These are phyloP conservation scores for Leccinum solheimii DNA, from an alignment of 1,284 basidiomycete species.

Conservation along the genomic window DNA sequence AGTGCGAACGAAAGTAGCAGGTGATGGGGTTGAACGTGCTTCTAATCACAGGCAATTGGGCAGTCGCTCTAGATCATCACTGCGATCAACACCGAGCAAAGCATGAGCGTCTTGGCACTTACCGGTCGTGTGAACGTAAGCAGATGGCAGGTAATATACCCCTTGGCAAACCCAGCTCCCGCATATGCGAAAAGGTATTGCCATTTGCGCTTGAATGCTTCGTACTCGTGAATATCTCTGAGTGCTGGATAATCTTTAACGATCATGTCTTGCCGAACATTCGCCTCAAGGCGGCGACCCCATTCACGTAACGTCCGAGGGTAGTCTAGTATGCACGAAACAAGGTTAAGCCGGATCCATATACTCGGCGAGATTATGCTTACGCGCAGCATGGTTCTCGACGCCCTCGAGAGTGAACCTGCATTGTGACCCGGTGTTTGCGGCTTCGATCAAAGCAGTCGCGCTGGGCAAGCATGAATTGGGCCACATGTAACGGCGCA, in stretches of 20 bases:
- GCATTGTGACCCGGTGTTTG: conserved; percentile 63
- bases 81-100: conserved; percentile 3
- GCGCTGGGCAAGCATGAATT: conserved; percentile 87
- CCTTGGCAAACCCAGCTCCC: conserved; percentile 70
- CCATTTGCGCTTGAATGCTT: conserved; percentile 73
- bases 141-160: conserved; percentile 79
- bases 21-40: conserved; percentile 1
- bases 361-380: conserved; percentile 25
- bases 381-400: conserved; percentile 82
- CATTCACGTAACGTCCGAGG: conserved; percentile 89
- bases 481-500: conserved; percentile 92
- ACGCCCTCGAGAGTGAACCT: conserved; percentile 84
- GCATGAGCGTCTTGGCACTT: conserved; percentile 24
- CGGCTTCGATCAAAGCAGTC: conserved; percentile 67
- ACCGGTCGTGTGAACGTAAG: conserved; percentile 63
- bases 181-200: conserved; percentile 78
- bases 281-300: conserved; percentile 70
- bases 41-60: conserved; percentile 33
- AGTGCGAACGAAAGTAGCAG: conserved; percentile 20
- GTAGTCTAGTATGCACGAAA: conserved; percentile 56
- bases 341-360: conserved; percentile 9
- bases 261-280: conserved; percentile 58
- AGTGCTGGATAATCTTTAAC: conserved; percentile 58
- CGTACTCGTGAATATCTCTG: conserved; percentile 52
- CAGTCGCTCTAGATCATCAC: conserved; percentile 29